A percentile compares a stretch with the other conserved stretches of the same genome.
Evolutionary conservation across 2,329 filamentous ascomycete species (phyloP).

Genomic region (Sarocladiaceae sp.): DNA sequence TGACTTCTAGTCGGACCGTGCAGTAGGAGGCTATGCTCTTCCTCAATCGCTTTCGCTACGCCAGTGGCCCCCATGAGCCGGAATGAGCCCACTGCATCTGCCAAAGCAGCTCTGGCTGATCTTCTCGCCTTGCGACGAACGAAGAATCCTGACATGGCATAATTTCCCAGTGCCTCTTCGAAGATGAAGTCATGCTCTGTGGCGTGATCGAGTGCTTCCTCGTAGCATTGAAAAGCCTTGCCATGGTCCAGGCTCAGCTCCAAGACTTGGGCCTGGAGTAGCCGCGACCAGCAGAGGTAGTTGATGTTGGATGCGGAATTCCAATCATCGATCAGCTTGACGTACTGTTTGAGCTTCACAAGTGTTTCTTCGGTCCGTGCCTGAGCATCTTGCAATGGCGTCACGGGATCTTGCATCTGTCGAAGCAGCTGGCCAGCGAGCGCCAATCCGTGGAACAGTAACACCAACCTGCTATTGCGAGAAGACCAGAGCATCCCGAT

Average conservation of each 20-base stretch:
- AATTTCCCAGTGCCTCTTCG: constrained; percentile 68
- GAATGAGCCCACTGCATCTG: constrained; percentile 62
- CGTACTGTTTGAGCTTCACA: constrained; percentile 45
- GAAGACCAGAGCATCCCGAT: constrained; percentile 51
- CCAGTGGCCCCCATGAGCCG: constrained; percentile 63
- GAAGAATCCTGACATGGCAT: constrained; percentile 67
- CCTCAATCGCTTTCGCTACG: constrained; percentile 60
- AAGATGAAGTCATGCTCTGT: constrained; percentile 60
- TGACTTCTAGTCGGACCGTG: constrained; percentile 54
- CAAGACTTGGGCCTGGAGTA: constrained; percentile 62
- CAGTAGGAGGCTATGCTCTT: constrained; percentile 61
- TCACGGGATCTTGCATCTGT: constrained; percentile 41
- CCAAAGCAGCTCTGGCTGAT: constrained; percentile 62
- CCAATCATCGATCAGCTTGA: constrained; percentile 58
- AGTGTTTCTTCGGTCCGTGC: constrained; percentile 42
- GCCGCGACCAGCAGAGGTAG: constrained; percentile 61
- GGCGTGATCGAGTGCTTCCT: constrained; percentile 66
- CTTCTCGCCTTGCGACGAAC: constrained; percentile 58
- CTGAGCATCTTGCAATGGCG: constrained; percentile 34
- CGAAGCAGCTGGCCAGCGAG: constrained; percentile 46
- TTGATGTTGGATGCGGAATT: constrained; percentile 61
- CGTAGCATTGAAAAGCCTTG: constrained; percentile 56
- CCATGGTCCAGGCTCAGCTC: constrained; percentile 56
- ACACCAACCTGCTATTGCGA: constrained; percentile 48
- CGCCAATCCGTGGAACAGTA: constrained; percentile 56